Evolutionary conservation across 2,329 filamentous ascomycete genomes (phyloP).

Genomic region (Talaromyces sp.): DNA sequence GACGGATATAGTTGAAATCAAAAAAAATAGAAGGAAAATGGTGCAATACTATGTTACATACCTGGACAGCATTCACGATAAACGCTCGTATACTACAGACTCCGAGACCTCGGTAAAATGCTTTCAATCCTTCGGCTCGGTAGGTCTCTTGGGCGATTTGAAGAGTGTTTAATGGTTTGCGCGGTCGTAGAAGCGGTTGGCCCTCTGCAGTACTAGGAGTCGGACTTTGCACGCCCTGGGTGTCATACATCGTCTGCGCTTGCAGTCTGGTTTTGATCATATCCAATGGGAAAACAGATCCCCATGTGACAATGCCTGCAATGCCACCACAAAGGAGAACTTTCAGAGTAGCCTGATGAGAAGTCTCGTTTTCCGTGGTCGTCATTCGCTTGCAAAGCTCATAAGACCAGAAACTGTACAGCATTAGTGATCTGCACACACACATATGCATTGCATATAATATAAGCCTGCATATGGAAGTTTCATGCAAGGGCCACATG

Average conservation of each 20-base stretch:
- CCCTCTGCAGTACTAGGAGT: constrained; percentile 23
- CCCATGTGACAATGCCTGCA: constrained; percentile 86
- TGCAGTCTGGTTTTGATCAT: constrained; percentile 93
- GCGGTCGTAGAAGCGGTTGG: constrained; percentile 25
- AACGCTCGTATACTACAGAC: constrained; percentile 87
- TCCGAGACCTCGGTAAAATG: constrained; percentile 74
- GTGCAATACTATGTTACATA: constrained; percentile 39
- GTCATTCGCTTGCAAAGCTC: constrained; percentile 69
- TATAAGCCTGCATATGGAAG: too few relatives aligned
- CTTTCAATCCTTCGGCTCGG: constrained; percentile 59
- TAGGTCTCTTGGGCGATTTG: constrained; percentile 70
- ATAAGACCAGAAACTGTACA: constrained; percentile 78
- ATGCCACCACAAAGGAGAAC: constrained; percentile 82
- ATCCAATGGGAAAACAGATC: constrained; percentile 86
- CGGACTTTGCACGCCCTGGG: constrained; percentile 2
- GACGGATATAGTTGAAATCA: neutral
- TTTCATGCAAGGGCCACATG: neutral
- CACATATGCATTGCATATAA: neutral
- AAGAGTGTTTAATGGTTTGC: constrained; percentile 55
- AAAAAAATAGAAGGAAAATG: too few relatives aligned
- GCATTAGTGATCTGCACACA: constrained; percentile 5
- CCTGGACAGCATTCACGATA: constrained; percentile 84
- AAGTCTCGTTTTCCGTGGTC: constrained; percentile 48
- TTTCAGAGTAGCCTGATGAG: constrained; percentile 59
- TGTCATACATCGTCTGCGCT: constrained; percentile 57